Evolutionary conservation across 441 rosid genomes (phyloP).

Genomic region (Corymbia citriodora): DNA sequence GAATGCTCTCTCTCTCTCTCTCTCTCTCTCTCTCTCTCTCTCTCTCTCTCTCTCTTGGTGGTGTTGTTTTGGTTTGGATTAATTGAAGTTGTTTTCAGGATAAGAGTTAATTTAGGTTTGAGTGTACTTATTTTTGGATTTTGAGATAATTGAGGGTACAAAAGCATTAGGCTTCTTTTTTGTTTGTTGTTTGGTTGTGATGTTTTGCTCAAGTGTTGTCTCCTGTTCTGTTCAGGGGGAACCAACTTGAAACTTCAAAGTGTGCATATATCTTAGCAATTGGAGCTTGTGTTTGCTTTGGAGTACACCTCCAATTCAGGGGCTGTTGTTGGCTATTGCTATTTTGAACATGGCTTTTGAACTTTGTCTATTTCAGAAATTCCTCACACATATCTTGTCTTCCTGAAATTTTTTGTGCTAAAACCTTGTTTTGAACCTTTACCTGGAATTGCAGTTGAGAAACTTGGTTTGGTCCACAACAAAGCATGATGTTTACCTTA

Average conservation of each 20-base stretch:
- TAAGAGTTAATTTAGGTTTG: neutral
- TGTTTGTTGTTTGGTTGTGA: neutral
- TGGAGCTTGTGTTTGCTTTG: neutral
- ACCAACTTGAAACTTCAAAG: neutral
- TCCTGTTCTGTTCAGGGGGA: neutral
- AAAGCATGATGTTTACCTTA: slow-evolving; percentile 86
- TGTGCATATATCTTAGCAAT: neutral
- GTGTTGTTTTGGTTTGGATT: no score
- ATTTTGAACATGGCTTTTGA: neutral
- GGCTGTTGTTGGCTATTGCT: neutral
- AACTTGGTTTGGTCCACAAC: slow-evolving; percentile 95
- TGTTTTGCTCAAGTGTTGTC: neutral
- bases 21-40: no score
- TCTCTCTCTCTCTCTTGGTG: no score
- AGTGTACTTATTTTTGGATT: neutral
- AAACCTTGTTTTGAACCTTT: neutral
- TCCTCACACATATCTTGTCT: neutral
- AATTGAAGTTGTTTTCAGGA: neutral
- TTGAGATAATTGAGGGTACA: neutral
- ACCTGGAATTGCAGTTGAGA: slow-evolving; percentile 53
- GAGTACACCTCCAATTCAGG: neutral
- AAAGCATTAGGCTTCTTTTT: neutral
- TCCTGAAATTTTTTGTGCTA: neutral
- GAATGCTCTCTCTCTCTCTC: no score
- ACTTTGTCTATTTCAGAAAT: neutral